phyloP scores from a whole-genome alignment of 106 monocot species.

The Hemerocallis citrina region DNA sequence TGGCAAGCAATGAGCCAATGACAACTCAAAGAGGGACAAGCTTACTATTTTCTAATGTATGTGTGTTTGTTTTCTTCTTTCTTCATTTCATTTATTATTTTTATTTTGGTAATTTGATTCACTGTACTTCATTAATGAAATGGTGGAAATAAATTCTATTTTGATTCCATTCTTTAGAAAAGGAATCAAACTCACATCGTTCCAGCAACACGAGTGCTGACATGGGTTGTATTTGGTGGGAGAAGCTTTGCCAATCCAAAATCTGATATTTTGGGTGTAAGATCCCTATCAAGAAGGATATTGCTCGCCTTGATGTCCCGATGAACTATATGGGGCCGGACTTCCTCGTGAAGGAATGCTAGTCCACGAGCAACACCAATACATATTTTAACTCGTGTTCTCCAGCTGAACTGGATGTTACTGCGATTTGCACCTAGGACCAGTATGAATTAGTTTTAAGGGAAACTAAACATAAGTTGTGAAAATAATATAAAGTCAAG shows the following conservation, averaged over 20 bases:
- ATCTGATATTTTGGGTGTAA: slow-evolving; percentile 30
- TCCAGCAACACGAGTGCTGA: slow-evolving; percentile 29
- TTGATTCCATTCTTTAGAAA: too few relatives aligned
- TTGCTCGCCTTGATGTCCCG: slow-evolving; percentile 22
- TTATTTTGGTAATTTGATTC: too few relatives aligned
- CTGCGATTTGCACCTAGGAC: slow-evolving; percentile 13
- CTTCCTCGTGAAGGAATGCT: slow-evolving; percentile 26
- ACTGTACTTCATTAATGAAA: too few relatives aligned
- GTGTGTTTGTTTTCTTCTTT: too few relatives aligned
- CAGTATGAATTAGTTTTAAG: neutral
- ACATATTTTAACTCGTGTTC: slow-evolving; percentile 14
- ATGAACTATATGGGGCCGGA: slow-evolving; percentile 16
- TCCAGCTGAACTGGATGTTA: slow-evolving; percentile 18
- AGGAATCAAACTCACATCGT: slow-evolving; percentile 10
- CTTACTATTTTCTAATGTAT: too few relatives aligned
- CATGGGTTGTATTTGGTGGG: slow-evolving; percentile 20
- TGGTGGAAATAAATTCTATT: too few relatives aligned
- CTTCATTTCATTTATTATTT: too few relatives aligned
- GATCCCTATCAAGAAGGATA: slow-evolving; percentile 22
- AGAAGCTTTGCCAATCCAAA: slow-evolving; percentile 24
- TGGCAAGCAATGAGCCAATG: too few relatives aligned
- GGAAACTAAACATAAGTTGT: neutral
- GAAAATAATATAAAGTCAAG: neutral
- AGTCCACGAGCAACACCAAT: slow-evolving; percentile 24
- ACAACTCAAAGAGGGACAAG: too few relatives aligned